Evolutionary conservation across 1,139 yeast genomes (phyloP).

Genomic region (Yamadazyma friedrichii): DNA sequence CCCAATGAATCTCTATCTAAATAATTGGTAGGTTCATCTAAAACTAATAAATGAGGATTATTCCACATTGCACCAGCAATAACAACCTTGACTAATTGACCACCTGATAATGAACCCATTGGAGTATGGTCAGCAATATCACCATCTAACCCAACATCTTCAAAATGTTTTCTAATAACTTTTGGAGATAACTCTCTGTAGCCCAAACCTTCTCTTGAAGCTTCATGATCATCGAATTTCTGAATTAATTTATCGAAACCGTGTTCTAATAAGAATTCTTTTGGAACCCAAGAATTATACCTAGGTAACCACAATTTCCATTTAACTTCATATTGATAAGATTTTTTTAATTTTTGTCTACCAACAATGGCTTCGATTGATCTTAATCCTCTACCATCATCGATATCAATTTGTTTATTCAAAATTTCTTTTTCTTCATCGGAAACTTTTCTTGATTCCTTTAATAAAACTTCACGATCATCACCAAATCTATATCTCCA

Average conservation of each 20-base stretch:
- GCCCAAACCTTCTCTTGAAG: slow-evolving; percentile 97
- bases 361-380: slow-evolving; percentile 92
- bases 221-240: slow-evolving; percentile 96
- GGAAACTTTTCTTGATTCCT: slow-evolving; percentile 86
- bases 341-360: slow-evolving; percentile 92
- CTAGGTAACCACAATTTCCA: slow-evolving; percentile 94
- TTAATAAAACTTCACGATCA: slow-evolving; percentile 92
- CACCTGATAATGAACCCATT: slow-evolving; percentile 94
- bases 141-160: slow-evolving; percentile 95
- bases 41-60: slow-evolving; percentile 94
- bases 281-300: slow-evolving; percentile 90
- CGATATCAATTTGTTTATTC: slow-evolving; percentile 74
- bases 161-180: slow-evolving; percentile 94
- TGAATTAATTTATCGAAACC: slow-evolving; percentile 90
- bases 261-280: slow-evolving; percentile 71
- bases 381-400: slow-evolving; percentile 88
- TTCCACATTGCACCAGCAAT: slow-evolving; percentile 99
- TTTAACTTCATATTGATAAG: slow-evolving; percentile 94
- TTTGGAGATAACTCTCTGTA: slow-evolving; percentile 90
- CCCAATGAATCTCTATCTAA: slow-evolving; percentile 97
- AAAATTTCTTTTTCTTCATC: slow-evolving; percentile 81
- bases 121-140: slow-evolving; percentile 99
- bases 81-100: slow-evolving; percentile 96
- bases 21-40: slow-evolving; percentile 98
- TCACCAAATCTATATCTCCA: slow-evolving; percentile 99